Evolutionary conservation across 2,329 filamentous ascomycete species (phyloP).

Genomic region (Aureobasidium uvarum): DNA sequence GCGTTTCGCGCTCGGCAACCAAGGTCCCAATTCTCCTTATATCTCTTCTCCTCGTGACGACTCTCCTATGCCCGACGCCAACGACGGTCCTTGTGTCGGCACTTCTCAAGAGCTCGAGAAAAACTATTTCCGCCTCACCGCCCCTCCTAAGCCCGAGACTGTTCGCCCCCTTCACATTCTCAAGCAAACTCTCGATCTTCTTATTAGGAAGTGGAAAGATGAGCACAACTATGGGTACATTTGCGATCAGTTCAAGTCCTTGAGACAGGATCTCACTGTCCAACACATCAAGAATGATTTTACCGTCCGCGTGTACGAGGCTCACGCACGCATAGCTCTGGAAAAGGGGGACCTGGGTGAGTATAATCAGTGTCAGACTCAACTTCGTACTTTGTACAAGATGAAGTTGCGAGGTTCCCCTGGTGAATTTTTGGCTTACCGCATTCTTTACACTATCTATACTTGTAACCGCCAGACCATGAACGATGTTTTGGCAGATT

Average conservation of each 20-base stretch:
- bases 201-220: slow-evolving; percentile 92
- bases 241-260: slow-evolving; percentile 98
- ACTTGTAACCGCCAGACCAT: slow-evolving; percentile 97
- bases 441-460: slow-evolving; percentile 99
- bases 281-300: slow-evolving; percentile 97
- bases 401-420: slow-evolving; percentile 84
- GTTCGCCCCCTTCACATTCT: slow-evolving; percentile 82
- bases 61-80: slow-evolving; percentile 48
- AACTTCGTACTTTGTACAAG: slow-evolving; percentile 87
- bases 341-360: slow-evolving; percentile 99
- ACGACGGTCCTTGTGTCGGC: slow-evolving; percentile 73
- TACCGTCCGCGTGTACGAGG: slow-evolving; percentile 94
- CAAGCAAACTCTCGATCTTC: slow-evolving; percentile 76
- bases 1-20: slow-evolving; percentile 66
- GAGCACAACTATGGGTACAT: slow-evolving; percentile 96
- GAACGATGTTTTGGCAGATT: slow-evolving; percentile 97
- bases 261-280: slow-evolving; percentile 96
- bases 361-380: slow-evolving; percentile 99
- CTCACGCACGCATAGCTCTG: slow-evolving; percentile 93
- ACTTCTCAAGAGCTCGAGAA: slow-evolving; percentile 85
- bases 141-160: slow-evolving; percentile 80
- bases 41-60: slow-evolving; percentile 45
- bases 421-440: slow-evolving; percentile 97
- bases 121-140: slow-evolving; percentile 88
- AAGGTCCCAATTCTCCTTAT: slow-evolving; percentile 54